Base-by-base conservation (phyloP, 2,329 filamentous ascomycete species). In the Thielaviopsis euricoi region DNA sequence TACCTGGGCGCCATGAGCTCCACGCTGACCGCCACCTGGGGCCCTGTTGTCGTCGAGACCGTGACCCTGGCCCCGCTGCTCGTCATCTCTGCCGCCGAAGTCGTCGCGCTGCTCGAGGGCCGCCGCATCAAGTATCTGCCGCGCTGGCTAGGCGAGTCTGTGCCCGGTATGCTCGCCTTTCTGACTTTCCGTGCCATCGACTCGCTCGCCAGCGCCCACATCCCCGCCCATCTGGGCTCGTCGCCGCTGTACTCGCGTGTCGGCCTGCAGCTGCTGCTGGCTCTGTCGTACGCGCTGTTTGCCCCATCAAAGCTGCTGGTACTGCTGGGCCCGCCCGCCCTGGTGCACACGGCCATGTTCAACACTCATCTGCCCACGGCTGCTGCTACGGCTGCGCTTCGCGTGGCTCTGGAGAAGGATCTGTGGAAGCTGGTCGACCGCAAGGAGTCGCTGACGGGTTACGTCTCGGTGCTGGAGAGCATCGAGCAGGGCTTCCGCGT, bases 381-480 rank as follows among this genome's bases (percentile, higher is more conserved):
- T 0, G 73, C 74, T 63, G 81, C 82, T 0, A 81, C 82, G 0
- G 69, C 73, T 1, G 71, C 76, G 0, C 72, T 93, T 43, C 91
- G 95, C 65, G 71, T 72, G 5, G 83, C 80, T 0, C 72, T 97
- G 50, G 70, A 73, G 21, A 69, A 74, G 0, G 76, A 85, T 40
- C 81, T 85, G 17, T 97, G 85, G 78, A 78, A 80, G 1, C 71
- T 97, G 1, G 68, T 97, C 51, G 90, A 89, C 53, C 83, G 93
- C 12, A 77, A 80, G 63, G 93, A 97, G 69, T 95, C 89, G 0
- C 70, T 86, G 53, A 97, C 93, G 0, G 93, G 93, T 6, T 97
- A 98, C 66, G 76, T 98, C 50, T 95, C 91, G 0, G 87, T 98
- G 1, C 68, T 96, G 25, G 87, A 98, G 63, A 93, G 83, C 67